Base-by-base conservation (phyloP, 805 yeast species). In the Hanseniaspora singularis region DNA sequence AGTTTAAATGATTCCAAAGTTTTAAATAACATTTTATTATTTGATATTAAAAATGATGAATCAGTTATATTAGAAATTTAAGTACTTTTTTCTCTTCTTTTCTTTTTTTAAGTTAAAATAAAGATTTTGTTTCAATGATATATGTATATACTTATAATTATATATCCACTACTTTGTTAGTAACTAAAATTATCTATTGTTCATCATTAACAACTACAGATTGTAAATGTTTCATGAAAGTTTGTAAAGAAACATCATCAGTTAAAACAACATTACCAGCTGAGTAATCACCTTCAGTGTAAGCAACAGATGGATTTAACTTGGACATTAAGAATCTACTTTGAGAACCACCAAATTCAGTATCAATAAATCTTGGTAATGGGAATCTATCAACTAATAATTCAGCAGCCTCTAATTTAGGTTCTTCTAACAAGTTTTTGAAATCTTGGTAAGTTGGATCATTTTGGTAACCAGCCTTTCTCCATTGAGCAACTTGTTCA, bases 331-430 rank as follows among this genome's bases (percentile, higher is more conserved):
- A 72, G 72, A 92, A 92, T 67, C 99, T 79, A 2, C 97, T 96
- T 67, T 92, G 99, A 14, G 96, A 88, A 48, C 96, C 96, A 57
- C 98, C 97, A 57, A 89, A 96, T 62, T 89, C 96, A 50, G 96
- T 86, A 57, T 89, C 95, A 55, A 92, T 88, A 60, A 89, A 92
- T 66, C 98, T 77, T 40, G 99, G 99, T 59, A 92, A 72, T 56
- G 99, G 99, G 77, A 86, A 89, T 61, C 99, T 76, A 61, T 92
- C 97, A 32, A 82, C 76, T 57, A 92, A 76, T 53, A 94, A 71
- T 56, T 81, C 86, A 6, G 95, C 89, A 19, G 97, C 97, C 64
- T 92, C 99, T 46, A 73, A 73, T 58, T 85, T 79, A 38, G 98
- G 96, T 53, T 80, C 88, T 50, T 85, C 89, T 57, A 92, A 75